phyloP scores from a whole-genome alignment of 208 protist genomes.

The Leishmania turanica region DNA sequence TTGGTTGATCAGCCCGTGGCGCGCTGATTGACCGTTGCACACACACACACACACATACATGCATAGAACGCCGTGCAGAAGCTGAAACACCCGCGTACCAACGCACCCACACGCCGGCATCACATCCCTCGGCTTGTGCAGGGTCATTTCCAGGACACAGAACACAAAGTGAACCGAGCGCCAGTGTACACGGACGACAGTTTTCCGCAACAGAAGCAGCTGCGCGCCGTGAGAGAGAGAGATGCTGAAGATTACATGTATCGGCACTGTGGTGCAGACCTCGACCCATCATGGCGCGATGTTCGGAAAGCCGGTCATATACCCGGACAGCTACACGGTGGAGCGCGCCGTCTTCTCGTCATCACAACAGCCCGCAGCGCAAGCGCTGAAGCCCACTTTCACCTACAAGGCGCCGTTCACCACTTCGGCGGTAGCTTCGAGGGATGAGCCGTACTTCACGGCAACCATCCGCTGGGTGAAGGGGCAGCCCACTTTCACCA shows the following conservation, averaged over 20 bases:
- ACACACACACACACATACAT: conserved; percentile 13
- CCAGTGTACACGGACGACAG: neutral
- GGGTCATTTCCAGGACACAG: neutral
- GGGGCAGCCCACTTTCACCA: conserved; percentile 38
- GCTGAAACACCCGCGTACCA: neutral
- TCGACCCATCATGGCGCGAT: conserved; percentile 20
- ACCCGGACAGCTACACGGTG: conserved; percentile 60
- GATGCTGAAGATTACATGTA: conserved; percentile 53
- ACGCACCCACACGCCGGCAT: neutral
- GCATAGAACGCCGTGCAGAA: neutral
- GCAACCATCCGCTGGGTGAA: conserved; percentile 34
- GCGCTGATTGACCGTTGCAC: neutral
- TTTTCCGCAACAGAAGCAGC: neutral
- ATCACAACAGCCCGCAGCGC: neutral
- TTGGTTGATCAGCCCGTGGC: no score
- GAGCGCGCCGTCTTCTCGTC: conserved; percentile 53
- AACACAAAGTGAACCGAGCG: neutral
- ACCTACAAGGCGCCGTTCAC: conserved; percentile 13
- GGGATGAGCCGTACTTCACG: conserved; percentile 39
- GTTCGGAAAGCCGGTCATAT: conserved; percentile 34
- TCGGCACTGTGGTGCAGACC: conserved; percentile 49
- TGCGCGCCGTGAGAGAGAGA: neutral
- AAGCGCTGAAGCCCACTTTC: conserved; percentile 7
- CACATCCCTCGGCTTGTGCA: neutral
- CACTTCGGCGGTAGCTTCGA: neutral